Evolutionary conservation across 2,329 filamentous ascomycete species (phyloP).

Genomic region (Endocalyx cinctus): DNA sequence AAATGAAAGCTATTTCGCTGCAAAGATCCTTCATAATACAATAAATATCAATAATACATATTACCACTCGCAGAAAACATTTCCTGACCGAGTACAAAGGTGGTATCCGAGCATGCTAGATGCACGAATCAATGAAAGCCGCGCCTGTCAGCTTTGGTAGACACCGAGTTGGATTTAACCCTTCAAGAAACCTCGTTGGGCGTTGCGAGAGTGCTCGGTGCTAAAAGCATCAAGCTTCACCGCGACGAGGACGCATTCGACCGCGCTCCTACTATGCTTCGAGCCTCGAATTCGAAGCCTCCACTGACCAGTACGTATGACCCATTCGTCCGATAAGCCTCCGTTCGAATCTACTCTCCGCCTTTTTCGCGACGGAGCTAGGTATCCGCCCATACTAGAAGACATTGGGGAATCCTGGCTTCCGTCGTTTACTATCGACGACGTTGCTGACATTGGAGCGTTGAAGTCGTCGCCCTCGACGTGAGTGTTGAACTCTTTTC

Average conservation of each 20-base stretch:
- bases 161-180: slow-evolving; percentile 11
- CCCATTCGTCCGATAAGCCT: slow-evolving; percentile 47
- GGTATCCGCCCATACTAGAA: slow-evolving; percentile 21
- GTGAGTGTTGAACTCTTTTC: slow-evolving; percentile 38
- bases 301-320: slow-evolving; percentile 67
- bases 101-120: too few species aligned
- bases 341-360: slow-evolving; percentile 34
- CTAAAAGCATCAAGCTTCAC: slow-evolving; percentile 73
- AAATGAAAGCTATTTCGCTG: too few species aligned
- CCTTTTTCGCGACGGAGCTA: slow-evolving; percentile 40
- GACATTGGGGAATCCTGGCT: slow-evolving; percentile 29
- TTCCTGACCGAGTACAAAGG: too few species aligned
- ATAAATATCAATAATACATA: too few species aligned
- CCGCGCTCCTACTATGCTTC: slow-evolving; percentile 44
- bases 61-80: too few species aligned
- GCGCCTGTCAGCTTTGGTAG: too few species aligned
- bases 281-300: slow-evolving; percentile 58
- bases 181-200: slow-evolving; percentile 56
- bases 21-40: too few species aligned
- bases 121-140: too few species aligned
- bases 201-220: slow-evolving; percentile 63
- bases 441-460: slow-evolving; percentile 26
- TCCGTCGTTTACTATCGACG: slow-evolving; percentile 26
- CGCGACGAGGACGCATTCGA: slow-evolving; percentile 69
- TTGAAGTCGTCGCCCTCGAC: slow-evolving; percentile 21